Evolutionary conservation across 2,329 filamentous ascomycete genomes (phyloP).

Genomic region (Microcyclospora pomicola): DNA sequence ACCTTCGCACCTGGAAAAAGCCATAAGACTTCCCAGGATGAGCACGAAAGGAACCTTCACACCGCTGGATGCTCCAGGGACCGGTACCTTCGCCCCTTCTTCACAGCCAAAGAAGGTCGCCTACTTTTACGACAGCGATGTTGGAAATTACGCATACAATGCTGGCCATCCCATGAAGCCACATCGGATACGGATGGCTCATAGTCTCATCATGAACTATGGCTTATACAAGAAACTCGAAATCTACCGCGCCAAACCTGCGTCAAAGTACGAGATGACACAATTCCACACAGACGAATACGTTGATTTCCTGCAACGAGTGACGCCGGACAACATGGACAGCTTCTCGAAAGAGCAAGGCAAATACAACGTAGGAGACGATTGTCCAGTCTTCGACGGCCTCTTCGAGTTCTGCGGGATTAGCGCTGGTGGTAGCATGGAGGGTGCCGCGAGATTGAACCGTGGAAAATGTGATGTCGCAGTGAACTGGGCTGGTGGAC

Average conservation of each 20-base stretch:
- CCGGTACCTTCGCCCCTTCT: constrained; percentile 33
- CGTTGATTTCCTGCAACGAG: constrained; percentile 63
- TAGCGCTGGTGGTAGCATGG: constrained; percentile 56
- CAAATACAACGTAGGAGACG: constrained; percentile 54
- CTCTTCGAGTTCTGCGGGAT: constrained; percentile 59
- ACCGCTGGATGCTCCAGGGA: constrained; percentile 39
- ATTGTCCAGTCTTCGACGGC: constrained; percentile 53
- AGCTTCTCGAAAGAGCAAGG: constrained; percentile 80
- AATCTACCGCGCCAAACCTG: constrained; percentile 39
- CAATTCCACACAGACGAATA: constrained; percentile 63
- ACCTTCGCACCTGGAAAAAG: too few species aligned
- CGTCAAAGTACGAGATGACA: constrained; percentile 57
- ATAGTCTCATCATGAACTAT: constrained; percentile 57
- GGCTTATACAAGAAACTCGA: constrained; percentile 62
- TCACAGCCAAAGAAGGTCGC: constrained; percentile 68
- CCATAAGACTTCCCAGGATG: constrained; percentile 28
- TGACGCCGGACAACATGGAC: constrained; percentile 98
- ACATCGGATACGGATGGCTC: constrained; percentile 52
- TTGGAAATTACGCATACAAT: constrained; percentile 95
- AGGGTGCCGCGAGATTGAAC: constrained; percentile 54
- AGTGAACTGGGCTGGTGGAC: constrained; percentile 37
- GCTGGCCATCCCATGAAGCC: constrained; percentile 56
- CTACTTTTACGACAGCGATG: constrained; percentile 97
- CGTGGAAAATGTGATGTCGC: constrained; percentile 55
- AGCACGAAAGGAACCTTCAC: constrained; percentile 25